Evolutionary conservation across 257 asterid species (phyloP).

Genomic region (Nicotiana noctiflora): DNA sequence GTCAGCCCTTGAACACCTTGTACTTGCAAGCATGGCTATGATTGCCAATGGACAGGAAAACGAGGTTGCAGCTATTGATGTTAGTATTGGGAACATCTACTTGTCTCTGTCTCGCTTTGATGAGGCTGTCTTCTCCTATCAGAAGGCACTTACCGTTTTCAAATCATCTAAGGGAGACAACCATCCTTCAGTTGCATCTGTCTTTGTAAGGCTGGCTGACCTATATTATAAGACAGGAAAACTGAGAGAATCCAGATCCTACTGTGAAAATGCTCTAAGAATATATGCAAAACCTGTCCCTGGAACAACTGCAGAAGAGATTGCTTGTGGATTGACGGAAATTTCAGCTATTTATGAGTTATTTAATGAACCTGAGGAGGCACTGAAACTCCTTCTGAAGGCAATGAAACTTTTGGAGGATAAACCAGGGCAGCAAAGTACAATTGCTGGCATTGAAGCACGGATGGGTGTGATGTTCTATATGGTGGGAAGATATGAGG

Average conservation of each 20-base stretch:
- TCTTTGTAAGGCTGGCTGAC: conserved; percentile 84
- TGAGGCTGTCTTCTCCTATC: conserved; percentile 97
- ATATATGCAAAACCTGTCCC: conserved; percentile 86
- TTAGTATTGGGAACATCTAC: conserved; percentile 91
- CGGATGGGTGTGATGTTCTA: conserved; percentile 94
- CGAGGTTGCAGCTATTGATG: conserved; percentile 91
- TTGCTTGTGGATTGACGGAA: conserved; percentile 89
- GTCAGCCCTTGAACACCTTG: conserved; percentile 95
- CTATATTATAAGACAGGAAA: conserved; percentile 91
- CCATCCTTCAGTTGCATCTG: conserved; percentile 96
- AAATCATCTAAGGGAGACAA: conserved; percentile 95
- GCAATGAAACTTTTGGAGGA: conserved; percentile 86
- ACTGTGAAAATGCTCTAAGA: conserved; percentile 88
- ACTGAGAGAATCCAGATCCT: conserved; percentile 82
- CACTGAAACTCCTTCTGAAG: conserved; percentile 77
- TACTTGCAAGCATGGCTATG: conserved; percentile 98
- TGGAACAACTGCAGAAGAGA: conserved; percentile 81
- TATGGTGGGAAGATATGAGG: conserved; percentile 84
- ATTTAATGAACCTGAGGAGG: conserved; percentile 94
- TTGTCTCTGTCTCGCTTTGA: conserved; percentile 88
- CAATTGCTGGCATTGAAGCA: conserved; percentile 94
- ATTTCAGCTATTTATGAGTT: conserved; percentile 85
- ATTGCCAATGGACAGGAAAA: conserved; percentile 91
- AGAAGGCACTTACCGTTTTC: conserved; percentile 94
- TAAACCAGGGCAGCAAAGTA: conserved; percentile 95